These are phyloP conservation scores for Coelastrella sp. DNA, from an alignment of 139 green algal species.

Conservation along the genomic window DNA sequence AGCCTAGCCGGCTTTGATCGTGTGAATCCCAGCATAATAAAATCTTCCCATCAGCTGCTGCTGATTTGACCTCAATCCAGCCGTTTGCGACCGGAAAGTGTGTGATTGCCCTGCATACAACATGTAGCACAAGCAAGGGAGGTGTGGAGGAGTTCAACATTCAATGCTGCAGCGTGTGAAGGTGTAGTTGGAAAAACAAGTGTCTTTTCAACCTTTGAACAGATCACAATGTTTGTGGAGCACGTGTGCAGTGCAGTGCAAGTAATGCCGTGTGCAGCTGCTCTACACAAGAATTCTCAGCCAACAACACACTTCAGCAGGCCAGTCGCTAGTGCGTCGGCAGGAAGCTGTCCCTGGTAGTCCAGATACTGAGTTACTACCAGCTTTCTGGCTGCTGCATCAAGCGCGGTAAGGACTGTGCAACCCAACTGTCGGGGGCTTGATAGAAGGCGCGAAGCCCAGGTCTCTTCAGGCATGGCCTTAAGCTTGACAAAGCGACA, in stretches of 20 bases:
- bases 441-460: not conserved
- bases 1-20: not conserved
- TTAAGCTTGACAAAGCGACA: too few relatives aligned
- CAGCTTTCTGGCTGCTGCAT: not conserved
- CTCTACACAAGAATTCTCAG: not conserved
- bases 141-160: too few relatives aligned
- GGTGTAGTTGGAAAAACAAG: too few relatives aligned
- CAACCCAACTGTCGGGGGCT: not conserved
- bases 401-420: not conserved
- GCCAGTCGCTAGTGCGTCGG: not conserved
- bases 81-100: not conserved
- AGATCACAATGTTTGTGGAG: too few relatives aligned
- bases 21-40: conserved; percentile 4
- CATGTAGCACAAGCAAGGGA: not conserved
- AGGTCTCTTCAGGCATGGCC: not conserved
- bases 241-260: too few relatives aligned
- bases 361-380: conserved; percentile 22
- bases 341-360: conserved; percentile 3
- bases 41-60: not conserved
- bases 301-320: not conserved
- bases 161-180: too few relatives aligned
- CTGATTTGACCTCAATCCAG: not conserved
- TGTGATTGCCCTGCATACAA: not conserved
- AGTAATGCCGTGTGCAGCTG: too few relatives aligned
- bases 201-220: too few relatives aligned